These are phyloP conservation scores for Candida odintsovae DNA, from an alignment of 805 yeast genomes.

Conservation along the genomic window DNA sequence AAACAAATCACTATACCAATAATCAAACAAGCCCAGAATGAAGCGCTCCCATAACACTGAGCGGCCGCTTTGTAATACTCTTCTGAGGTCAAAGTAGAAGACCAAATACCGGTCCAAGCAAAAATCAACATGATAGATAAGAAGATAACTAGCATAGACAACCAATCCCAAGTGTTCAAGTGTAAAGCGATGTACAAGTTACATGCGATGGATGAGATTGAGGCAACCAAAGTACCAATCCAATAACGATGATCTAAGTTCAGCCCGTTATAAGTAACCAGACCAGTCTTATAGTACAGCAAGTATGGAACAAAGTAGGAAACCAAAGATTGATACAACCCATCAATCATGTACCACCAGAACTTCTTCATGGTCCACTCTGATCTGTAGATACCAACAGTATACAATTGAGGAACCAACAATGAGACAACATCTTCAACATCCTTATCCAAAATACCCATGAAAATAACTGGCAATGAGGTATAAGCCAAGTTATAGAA, in stretches of 20 bases:
- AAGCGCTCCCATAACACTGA: conserved; percentile 51
- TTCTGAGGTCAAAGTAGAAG: conserved; percentile 40
- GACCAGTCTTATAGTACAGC: conserved; percentile 36
- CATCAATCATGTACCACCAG: conserved; percentile 71
- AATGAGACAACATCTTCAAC: conserved; percentile 63
- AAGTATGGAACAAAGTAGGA: conserved; percentile 71
- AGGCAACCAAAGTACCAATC: conserved; percentile 61
- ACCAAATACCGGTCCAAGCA: conserved; percentile 78
- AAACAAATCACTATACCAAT: conserved; percentile 57
- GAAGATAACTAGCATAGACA: conserved; percentile 47
- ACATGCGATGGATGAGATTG: conserved; percentile 61
- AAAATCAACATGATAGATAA: conserved; percentile 56
- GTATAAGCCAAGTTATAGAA: conserved; percentile 81
- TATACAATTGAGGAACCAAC: conserved; percentile 68
- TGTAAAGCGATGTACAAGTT: conserved; percentile 59
- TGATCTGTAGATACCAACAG: conserved; percentile 61
- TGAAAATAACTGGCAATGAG: conserved; percentile 69
- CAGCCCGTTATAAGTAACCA: conserved; percentile 47
- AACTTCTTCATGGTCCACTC: conserved; percentile 72
- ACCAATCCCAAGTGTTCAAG: conserved; percentile 81
- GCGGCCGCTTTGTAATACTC: conserved; percentile 66
- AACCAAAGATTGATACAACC: conserved; percentile 66
- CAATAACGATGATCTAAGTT: conserved; percentile 63
- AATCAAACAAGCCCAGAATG: conserved; percentile 62
- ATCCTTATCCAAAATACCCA: conserved; percentile 79